Evolutionary conservation across 345 rosid genomes (phyloP), one percentile per base, ranked within the genome.

Genomic region (Camelina sativa): DNA sequence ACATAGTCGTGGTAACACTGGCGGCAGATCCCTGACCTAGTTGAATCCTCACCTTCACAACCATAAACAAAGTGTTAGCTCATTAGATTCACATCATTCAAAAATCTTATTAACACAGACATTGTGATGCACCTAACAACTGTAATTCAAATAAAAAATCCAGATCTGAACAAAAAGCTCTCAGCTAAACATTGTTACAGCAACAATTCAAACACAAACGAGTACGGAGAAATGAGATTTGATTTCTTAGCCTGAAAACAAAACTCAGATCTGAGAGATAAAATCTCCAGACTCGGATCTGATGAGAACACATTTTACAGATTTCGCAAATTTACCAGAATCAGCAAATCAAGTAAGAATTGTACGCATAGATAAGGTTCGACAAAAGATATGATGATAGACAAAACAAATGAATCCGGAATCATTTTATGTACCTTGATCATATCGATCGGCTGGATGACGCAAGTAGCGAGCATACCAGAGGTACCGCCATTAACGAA

Each of bases 391-490:
- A 11, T 8, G 20, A 6, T 11, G 38, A 73, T 61, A 19, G 12
- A 20, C 5, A 47, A 7, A 34, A 22, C 8, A 2, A 7, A 7
- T 8, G 55, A 9, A 37, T 5, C 35, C 0, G 37, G 15, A 60
- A 50, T 22, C 22, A 25, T 11, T 20, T 7, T 4, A 2, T 43
- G 0, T 78, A 95, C 99, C 99, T 95, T 95, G 80, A 95, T 72
- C 99, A 95, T 95, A 43, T 95, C 99, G 77, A 95, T 82, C 44
- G 99, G 99, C 74, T 95, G 99, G 80, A 95, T 87, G 79, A 91
- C 98, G 80, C 98, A 90, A 78, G 99, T 95, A 22, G 99, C 99
- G 55, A 92, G 96, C 99, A 95, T 95, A 37, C 99, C 99, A 43
- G 99, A 90, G 60, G 88, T 78, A 30, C 99, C 99, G 3, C 99